Conservation (phyloP, 129 eudicot genomes). For the Oenanthe sinensis region DNA sequence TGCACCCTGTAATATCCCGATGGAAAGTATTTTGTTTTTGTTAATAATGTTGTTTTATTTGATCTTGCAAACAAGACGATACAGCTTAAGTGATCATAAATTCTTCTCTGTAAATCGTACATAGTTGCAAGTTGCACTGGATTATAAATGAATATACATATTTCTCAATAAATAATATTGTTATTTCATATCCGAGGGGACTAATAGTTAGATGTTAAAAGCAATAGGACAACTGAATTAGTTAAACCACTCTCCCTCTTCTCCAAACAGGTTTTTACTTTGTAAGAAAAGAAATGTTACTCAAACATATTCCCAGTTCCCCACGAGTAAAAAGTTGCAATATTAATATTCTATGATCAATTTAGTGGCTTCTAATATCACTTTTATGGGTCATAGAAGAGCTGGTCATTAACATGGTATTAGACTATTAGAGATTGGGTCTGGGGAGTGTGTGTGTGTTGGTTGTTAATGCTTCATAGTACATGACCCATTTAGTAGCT, state of each 20-base stretch:
- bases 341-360: not conserved
- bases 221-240: too few species aligned
- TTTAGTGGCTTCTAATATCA: not conserved
- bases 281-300: not conserved
- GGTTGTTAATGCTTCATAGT: not conserved
- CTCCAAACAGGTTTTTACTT: not conserved
- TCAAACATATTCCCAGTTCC: not conserved
- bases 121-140: not conserved
- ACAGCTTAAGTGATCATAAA: not conserved
- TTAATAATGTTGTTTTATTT: not conserved
- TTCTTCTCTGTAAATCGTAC: not conserved
- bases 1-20: conserved; percentile 52
- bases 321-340: not conserved
- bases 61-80: not conserved
- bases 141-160: not conserved
- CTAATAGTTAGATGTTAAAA: not conserved
- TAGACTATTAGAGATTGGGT: too few species aligned
- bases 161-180: not conserved
- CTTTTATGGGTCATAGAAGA: not conserved
- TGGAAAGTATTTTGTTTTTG: not conserved
- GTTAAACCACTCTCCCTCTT: not conserved
- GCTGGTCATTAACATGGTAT: not conserved
- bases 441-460: too few species aligned
- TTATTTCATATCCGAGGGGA: not conserved
- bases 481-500: not conserved